Evolutionary conservation across 2,329 filamentous ascomycete species (phyloP), one percentile per base, ranked within the genome.

Genomic region (Ustulina deusta): DNA sequence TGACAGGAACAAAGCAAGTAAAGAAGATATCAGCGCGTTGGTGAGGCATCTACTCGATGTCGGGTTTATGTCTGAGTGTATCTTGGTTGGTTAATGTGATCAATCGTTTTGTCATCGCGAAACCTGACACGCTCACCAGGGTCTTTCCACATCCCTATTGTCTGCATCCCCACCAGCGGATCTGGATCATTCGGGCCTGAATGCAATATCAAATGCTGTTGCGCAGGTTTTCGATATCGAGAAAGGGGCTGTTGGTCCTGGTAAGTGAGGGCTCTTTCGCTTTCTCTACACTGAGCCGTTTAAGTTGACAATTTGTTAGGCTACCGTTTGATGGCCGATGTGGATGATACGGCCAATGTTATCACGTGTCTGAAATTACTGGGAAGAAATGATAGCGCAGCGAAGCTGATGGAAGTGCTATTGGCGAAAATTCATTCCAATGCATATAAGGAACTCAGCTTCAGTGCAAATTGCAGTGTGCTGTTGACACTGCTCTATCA

Each of bases 401-500:
- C 15, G 36, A 44, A 13, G 22, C 10, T 17, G 3, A 29, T 20
- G 6, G 15, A 56, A 22, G 54, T 4, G 7, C 54, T 56, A 5
- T 56, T 56, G 25, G 25, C 36, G 0, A 20, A 36, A 29, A 29
- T 56, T 27, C 36, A 29, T 9, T 42, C 54, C 4, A 56, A 29
- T 20, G 15, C n/a, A 6, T 20, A 56, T 7, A 40, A 22, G 6
- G 36, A 56, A 40, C 54, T 56, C 22, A 42, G 36, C 36, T 56
- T 56, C 54, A 56, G 36, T 42, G 36, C 36, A 6, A 42, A 56
- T 56, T 56, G 54, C 36, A 56, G 29, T 29, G 54, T 56, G 36
- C 15, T 56, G 36, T 29, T 56, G 25, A 5, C 54, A n/a, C 22
- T 56, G 6, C 54, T 56, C 6, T 29, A 29, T n/a, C 54, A 56